phyloP scores from a whole-genome alignment of 1,284 basidiomycete species.

The Boletus semigastroideus region DNA sequence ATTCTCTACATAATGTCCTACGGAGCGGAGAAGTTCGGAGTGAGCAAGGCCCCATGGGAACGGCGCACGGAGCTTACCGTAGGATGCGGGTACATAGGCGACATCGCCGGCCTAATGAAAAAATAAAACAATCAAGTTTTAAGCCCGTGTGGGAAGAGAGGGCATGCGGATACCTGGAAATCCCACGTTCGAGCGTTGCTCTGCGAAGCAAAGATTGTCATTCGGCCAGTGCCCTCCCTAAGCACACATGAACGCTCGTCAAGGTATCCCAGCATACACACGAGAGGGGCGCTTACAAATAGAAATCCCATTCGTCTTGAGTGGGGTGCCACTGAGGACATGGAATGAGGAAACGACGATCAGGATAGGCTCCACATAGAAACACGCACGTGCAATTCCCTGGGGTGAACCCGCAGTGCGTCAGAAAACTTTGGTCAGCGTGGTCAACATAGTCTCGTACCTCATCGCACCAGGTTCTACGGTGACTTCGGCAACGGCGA shows the following conservation, averaged over 20 bases:
- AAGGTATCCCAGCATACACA: background rate
- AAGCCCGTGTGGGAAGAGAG: background rate
- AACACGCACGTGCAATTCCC: conserved; percentile 49
- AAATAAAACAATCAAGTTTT: background rate
- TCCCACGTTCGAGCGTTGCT: conserved; percentile 43
- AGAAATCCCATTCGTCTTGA: conserved; percentile 38
- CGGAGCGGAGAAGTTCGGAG: background rate
- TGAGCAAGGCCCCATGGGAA: background rate
- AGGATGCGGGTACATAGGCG: conserved; percentile 50
- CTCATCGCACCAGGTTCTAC: conserved; percentile 54
- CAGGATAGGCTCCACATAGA: conserved; percentile 35
- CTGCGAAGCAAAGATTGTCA: conserved; percentile 39
- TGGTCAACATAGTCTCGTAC: background rate
- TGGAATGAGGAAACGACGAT: conserved; percentile 50
- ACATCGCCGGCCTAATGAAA: conserved; percentile 52
- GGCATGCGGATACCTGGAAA: conserved; percentile 30
- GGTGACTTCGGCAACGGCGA: conserved; percentile 54
- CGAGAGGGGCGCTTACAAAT: conserved; percentile 20
- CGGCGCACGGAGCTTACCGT: conserved; percentile 31
- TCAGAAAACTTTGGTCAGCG: conserved; percentile 24
- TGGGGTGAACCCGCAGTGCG: conserved; percentile 28
- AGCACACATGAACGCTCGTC: background rate
- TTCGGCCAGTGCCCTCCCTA: conserved; percentile 46
- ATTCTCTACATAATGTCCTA: conserved; percentile 67
- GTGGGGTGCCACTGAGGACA: conserved; percentile 46